These are phyloP conservation scores for Albatrellus ellisii DNA, from an alignment of 768 basidiomycete genomes.

Conservation along the genomic window DNA sequence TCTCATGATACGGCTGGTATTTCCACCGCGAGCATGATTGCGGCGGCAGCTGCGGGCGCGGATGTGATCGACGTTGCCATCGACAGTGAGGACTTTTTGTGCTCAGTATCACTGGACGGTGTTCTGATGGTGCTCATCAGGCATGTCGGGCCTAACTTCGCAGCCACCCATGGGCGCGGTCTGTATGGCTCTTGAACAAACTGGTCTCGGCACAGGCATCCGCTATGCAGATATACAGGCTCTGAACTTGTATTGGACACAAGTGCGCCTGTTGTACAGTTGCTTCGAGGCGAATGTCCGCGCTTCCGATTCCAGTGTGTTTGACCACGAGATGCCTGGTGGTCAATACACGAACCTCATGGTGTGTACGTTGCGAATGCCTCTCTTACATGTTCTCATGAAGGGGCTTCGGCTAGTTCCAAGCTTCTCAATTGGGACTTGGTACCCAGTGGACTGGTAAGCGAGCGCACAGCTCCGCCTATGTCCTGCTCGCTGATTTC, in stretches of 20 bases:
- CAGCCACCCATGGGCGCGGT: constrained; percentile 99
- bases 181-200: constrained; percentile 90
- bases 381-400: constrained; percentile 14
- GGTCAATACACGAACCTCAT: constrained; percentile 92
- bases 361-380: constrained; percentile 33
- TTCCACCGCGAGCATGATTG: constrained; percentile 94
- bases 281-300: constrained; percentile 99
- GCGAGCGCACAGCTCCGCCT: too few relatives aligned
- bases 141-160: constrained; percentile 97
- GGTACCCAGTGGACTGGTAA: constrained; percentile 90
- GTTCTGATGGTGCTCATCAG: constrained; percentile 26
- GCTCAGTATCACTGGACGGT: neutral
- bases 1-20: constrained; percentile 99
- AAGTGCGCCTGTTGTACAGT: constrained; percentile 87
- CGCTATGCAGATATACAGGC: constrained; percentile 95
- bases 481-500: too few relatives aligned
- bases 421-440: constrained; percentile 93
- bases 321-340: constrained; percentile 99
- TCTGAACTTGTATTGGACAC: constrained; percentile 95
- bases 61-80: constrained; percentile 98
- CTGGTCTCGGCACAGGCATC: constrained; percentile 86
- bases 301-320: constrained; percentile 94
- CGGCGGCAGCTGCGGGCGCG: constrained; percentile 91
- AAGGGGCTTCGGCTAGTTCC: constrained; percentile 52
- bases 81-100: constrained; percentile 54